Percentiles rank a stretch among this genome's conserved stretches.
Evolutionary conservation across 1,284 basidiomycete species (phyloP).

Genomic region (Apiotrichum veenhuisii): DNA sequence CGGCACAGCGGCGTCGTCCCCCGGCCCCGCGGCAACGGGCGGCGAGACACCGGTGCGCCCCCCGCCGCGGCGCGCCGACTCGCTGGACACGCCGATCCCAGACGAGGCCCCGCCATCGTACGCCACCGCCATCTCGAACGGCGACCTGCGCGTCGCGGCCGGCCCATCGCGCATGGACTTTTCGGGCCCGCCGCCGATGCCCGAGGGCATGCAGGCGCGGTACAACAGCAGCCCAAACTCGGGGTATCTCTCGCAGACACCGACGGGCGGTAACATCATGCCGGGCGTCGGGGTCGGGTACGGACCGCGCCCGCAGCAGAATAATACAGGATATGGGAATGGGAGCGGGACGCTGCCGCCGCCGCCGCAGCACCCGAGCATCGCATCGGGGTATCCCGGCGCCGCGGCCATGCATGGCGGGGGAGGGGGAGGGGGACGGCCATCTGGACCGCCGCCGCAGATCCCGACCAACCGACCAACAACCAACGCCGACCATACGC

Average conservation of each 20-base stretch:
- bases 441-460: too few species aligned
- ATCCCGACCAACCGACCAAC: neutral
- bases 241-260: conserved; percentile 4
- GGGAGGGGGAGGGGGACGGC: too few species aligned
- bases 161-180: conserved; percentile 45
- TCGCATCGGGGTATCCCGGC: neutral
- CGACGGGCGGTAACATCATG: conserved; percentile 24
- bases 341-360: conserved; percentile 9
- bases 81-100: conserved; percentile 21
- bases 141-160: conserved; percentile 19
- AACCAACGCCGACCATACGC: conserved; percentile 17
- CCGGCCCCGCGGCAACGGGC: neutral
- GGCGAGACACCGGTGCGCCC: neutral
- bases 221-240: too few species aligned
- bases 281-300: conserved; percentile 40
- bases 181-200: conserved; percentile 45
- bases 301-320: conserved; percentile 13
- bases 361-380: conserved; percentile 19
- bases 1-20: neutral
- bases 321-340: neutral
- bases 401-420: neutral
- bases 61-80: conserved; percentile 4
- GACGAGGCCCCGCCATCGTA: conserved; percentile 43
- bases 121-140: conserved; percentile 15
- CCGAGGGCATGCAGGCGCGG: conserved; percentile 28